A percentile compares a stretch with the other conserved stretches of the same genome.
These are phyloP conservation scores for Thraustochytrium striatum DNA, from an alignment of 352 stramenopile genomes.

Conservation along the genomic window DNA sequence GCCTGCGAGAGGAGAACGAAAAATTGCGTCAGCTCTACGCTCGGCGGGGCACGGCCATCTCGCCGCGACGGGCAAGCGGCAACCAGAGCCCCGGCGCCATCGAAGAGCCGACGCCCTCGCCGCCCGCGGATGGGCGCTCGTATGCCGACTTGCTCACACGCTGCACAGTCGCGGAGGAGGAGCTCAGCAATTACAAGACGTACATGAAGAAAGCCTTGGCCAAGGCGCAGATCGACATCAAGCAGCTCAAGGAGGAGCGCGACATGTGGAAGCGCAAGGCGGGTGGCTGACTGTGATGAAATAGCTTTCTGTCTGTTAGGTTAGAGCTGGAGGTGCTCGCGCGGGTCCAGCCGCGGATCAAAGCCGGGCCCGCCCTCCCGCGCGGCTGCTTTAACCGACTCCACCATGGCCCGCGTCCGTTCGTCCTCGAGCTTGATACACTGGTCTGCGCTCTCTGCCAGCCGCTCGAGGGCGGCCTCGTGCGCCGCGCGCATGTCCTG, in stretches of 20 bases:
- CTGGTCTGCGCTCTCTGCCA: too few relatives aligned
- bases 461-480: too few relatives aligned
- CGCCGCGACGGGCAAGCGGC: neutral
- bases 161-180: conserved; percentile 22
- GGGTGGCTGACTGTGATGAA: neutral
- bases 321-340: neutral
- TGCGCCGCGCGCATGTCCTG: too few relatives aligned
- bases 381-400: too few relatives aligned
- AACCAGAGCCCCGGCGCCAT: too few relatives aligned
- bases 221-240: conserved; percentile 1
- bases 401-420: too few relatives aligned
- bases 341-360: too few relatives aligned
- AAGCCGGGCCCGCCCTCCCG: too few relatives aligned
- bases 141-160: conserved; percentile 34
- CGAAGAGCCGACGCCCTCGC: too few relatives aligned
- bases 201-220: conserved; percentile 28
- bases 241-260: conserved; percentile 40
- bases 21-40: conserved; percentile 20
- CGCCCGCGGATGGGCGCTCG: neutral
- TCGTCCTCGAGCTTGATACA: too few relatives aligned
- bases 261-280: conserved; percentile 28
- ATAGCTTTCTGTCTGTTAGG: neutral
- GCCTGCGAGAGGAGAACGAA: conserved; percentile 27
- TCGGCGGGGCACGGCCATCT: neutral
- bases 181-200: conserved; percentile 34